phyloP scores from a whole-genome alignment of 169 alveolate genomes.

The Eimeria necatrix region DNA sequence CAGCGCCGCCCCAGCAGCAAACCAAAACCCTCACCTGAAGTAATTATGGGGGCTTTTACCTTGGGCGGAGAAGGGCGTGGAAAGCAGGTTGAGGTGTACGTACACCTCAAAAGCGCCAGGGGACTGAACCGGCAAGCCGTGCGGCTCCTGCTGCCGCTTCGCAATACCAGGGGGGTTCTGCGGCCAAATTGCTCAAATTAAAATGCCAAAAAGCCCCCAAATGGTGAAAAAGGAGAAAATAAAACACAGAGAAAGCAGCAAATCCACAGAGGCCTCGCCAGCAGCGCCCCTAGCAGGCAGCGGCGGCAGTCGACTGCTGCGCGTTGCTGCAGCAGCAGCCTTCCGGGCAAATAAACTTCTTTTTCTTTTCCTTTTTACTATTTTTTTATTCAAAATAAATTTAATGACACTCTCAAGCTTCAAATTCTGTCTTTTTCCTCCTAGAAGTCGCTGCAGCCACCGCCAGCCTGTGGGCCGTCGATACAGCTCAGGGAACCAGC shows the following conservation, averaged over 20 bases:
- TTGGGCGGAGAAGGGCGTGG: no score
- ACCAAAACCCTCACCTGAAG: neutral
- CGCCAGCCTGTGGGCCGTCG: no score
- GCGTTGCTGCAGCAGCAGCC: no score
- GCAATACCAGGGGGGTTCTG: neutral
- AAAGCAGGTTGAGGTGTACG: neutral
- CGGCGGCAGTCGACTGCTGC: neutral
- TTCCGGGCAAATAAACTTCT: no score
- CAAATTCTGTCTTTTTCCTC: no score
- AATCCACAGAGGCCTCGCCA: neutral
- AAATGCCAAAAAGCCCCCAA: neutral
- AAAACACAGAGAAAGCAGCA: neutral
- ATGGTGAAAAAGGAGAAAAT: neutral
- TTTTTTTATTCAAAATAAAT: no score
- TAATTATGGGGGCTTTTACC: no score
- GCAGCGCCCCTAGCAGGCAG: no score
- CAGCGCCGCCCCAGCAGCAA: neutral
- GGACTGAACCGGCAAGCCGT: conserved; percentile 14
- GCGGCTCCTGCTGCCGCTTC: neutral
- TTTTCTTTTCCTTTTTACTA: no score
- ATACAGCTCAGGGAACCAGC: no score
- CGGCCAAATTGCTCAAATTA: neutral
- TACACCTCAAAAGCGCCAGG: neutral
- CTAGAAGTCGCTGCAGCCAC: no score
- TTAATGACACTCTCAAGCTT: no score